Base-by-base conservation (phyloP, 2,329 filamentous ascomycete species). In the Talaromyces piceae region DNA sequence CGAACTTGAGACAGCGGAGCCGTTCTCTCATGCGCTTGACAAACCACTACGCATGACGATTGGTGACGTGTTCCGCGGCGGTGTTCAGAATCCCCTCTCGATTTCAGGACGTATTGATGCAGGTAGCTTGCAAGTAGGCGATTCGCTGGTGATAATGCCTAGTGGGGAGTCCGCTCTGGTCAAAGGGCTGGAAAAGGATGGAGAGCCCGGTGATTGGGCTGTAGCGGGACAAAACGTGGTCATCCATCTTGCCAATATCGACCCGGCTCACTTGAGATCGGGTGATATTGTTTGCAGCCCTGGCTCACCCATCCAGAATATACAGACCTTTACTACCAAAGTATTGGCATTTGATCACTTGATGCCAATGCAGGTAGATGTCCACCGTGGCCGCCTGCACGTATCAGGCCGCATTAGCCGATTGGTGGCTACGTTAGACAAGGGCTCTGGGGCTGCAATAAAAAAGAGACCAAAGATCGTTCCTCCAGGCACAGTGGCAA, bases 151-250 rank as follows among this genome's bases (percentile, higher is more conserved):
- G 4, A 80, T 88, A 2, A 86, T 94, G 66, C 93, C 93, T 0
- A 87, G 87, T 49, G 84, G 83, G 22, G 87, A 96, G 64, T 84
- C 80, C 31, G 91, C 88, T 1, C 83, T 82, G 47, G 79, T 97
- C 67, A 95, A 91, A 65, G 85, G 82, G 3, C 76, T 98, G 45
- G 84, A 93, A 65, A 78, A 90, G 8, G 86, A 91, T 63, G 78
- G 82, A 20, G 80, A 87, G 47, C 72, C 80, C 1, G 80, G 78
- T 11, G 90, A 95, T 54, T 98, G 90, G 89, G 89, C 88, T 0
- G 90, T 96, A 12, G 91, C 91, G 1, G 91, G 91, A 1, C 89
- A 97, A 63, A 95, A 93, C 54, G 82, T 88, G 13, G 85, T 84
- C 0, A 73, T 98, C n/a, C 86, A 94, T 58, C 77, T 98, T 45